These are phyloP conservation scores for Ustilago bromivora DNA, from an alignment of 1,284 basidiomycete genomes.

Conservation along the genomic window DNA sequence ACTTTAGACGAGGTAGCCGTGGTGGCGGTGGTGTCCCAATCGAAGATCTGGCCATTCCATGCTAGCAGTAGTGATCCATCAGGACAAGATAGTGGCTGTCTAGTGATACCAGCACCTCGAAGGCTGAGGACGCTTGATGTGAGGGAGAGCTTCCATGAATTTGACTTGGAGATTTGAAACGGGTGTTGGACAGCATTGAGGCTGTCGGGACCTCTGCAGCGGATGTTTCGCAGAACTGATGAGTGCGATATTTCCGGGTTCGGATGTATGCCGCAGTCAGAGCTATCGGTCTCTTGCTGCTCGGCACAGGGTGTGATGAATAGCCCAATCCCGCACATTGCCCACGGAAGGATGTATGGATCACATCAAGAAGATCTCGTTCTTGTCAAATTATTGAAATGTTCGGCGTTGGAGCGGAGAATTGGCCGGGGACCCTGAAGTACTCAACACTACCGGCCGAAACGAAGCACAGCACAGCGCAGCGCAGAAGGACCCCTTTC, in stretches of 20 bases:
- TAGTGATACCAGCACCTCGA: slow-evolving; percentile 50
- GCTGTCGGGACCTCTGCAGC: slow-evolving; percentile 28
- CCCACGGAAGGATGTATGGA: neutral
- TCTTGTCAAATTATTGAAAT: slow-evolving; percentile 4
- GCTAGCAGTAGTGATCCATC: slow-evolving; percentile 38
- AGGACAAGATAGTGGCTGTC: slow-evolving; percentile 47
- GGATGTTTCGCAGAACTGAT: slow-evolving; percentile 29
- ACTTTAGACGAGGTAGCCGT: slow-evolving; percentile 15
- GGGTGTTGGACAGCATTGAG: slow-evolving; percentile 11
- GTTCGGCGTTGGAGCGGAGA: slow-evolving; percentile 23
- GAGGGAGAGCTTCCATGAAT: slow-evolving; percentile 27
- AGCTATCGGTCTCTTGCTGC: neutral
- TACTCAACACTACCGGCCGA: slow-evolving; percentile 15
- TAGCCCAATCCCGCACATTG: slow-evolving; percentile 45
- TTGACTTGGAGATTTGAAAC: slow-evolving; percentile 7
- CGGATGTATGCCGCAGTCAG: neutral
- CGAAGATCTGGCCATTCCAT: slow-evolving; percentile 68
- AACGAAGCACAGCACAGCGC: neutral
- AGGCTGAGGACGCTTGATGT: slow-evolving; percentile 58
- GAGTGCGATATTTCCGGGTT: neutral
- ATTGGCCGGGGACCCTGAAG: slow-evolving; percentile 13
- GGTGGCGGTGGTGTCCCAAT: slow-evolving; percentile 16
- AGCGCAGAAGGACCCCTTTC: neutral
- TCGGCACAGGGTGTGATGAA: slow-evolving; percentile 15
- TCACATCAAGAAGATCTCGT: neutral